Evolutionary conservation across 306 rosid species (phyloP).

Genomic region (Prunus davidiana): DNA sequence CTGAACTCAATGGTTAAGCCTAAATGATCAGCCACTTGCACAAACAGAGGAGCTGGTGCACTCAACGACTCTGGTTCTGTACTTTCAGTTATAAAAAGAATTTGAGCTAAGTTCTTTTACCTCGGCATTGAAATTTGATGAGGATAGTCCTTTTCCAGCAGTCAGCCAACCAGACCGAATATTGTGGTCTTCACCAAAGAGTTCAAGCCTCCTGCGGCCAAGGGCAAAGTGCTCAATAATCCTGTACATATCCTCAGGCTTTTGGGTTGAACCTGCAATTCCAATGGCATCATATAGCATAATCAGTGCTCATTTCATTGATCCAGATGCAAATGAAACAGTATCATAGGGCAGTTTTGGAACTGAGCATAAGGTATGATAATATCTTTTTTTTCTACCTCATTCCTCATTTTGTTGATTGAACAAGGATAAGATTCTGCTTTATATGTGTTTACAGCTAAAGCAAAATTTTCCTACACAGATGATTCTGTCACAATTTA

Average conservation of each 20-base stretch:
- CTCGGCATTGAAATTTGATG: conserved; percentile 81
- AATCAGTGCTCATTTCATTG: conserved; percentile 14
- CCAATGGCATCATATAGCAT: conserved; percentile 4
- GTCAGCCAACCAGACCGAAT: conserved; percentile 97
- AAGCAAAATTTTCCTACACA: not conserved
- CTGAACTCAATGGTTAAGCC: not conserved
- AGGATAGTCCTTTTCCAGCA: conserved; percentile 74
- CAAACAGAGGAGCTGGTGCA: not conserved
- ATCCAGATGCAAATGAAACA: not conserved
- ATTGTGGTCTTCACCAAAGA: conserved; percentile 97
- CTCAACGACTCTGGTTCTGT: not conserved
- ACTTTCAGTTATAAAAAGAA: not conserved
- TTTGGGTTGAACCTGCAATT: conserved; percentile 88
- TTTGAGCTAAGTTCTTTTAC: conserved; percentile 34
- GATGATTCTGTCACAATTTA: not conserved
- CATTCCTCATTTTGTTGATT: not conserved
- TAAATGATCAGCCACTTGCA: not conserved
- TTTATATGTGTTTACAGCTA: not conserved
- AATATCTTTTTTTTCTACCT: not conserved
- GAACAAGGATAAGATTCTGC: not conserved
- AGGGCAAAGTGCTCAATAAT: conserved; percentile 98
- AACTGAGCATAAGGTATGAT: not conserved
- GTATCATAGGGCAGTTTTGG: not conserved
- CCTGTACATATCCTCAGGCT: conserved; percentile 99
- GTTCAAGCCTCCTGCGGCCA: conserved; percentile 95